A percentile compares a stretch with the other conserved stretches of the same genome.
Conservation (phyloP, 2,329 filamentous ascomycete species). For the Aschersonia sp. region DNA sequence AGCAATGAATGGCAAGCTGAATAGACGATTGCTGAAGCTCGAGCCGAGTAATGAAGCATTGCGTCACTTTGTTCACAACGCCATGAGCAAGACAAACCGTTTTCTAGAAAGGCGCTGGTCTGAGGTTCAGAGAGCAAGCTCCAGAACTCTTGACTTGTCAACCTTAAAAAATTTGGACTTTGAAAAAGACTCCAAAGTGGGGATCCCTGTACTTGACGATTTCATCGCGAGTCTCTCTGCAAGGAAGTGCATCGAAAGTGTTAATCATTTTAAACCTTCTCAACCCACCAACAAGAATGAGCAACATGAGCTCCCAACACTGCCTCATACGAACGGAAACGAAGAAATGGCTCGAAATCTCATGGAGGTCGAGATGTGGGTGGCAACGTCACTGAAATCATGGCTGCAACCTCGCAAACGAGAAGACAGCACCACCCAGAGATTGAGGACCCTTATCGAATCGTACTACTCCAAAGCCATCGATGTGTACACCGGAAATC, state of each 20-base stretch:
- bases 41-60: not conserved
- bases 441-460: conserved; percentile 17
- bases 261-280: not conserved
- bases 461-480: conserved; percentile 18
- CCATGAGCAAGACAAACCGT: conserved; percentile 1
- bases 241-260: not conserved
- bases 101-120: conserved; percentile 3
- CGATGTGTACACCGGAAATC: conserved; percentile 20
- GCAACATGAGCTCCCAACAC: not conserved
- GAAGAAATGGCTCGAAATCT: not conserved
- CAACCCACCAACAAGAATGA: not conserved
- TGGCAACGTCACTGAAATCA: conserved; percentile 18
- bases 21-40: conserved; percentile 25
- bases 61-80: not conserved
- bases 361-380: conserved; percentile 31
- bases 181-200: conserved; percentile 2
- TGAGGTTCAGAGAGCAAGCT: conserved; percentile 33
- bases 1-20: conserved; percentile 26
- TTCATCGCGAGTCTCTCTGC: conserved; percentile 1
- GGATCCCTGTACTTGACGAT: conserved; percentile 2
- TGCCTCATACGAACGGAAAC: not conserved
- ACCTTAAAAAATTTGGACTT: conserved; percentile 1
- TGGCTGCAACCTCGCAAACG: conserved; percentile 23
- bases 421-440: conserved; percentile 10
- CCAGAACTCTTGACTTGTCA: conserved; percentile 23